A percentile compares a stretch with the other conserved stretches of the same genome.
Evolutionary conservation across 345 rosid genomes (phyloP).

Genomic region (Hypericum androsaemum): DNA sequence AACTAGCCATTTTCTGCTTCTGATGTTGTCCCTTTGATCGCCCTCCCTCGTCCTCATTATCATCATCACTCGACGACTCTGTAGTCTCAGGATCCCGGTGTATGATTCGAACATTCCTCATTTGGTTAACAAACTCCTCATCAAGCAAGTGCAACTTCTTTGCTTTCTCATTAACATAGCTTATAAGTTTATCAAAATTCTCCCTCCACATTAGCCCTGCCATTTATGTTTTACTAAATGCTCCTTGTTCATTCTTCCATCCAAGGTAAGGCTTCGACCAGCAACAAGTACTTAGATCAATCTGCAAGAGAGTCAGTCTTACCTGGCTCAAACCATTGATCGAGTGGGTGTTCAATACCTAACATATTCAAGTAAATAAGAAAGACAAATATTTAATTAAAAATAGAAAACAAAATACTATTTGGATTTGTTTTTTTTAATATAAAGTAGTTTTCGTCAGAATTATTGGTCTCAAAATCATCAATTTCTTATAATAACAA

Average conservation of each 20-base stretch:
- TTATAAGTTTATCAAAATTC: conserved; percentile 12
- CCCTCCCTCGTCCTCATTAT: conserved; percentile 3
- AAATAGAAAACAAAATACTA: no score
- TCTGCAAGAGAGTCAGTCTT: conserved; percentile 2
- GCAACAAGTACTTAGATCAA: background rate
- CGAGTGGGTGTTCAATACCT: no score
- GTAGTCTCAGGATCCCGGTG: conserved; percentile 39
- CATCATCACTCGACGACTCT: conserved; percentile 39
- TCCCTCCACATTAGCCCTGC: conserved; percentile 18
- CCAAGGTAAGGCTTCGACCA: background rate
- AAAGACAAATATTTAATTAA: no score
- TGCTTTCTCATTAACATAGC: background rate
- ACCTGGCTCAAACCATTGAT: no score
- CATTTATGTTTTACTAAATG: no score
- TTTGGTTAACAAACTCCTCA: background rate
- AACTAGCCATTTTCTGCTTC: no score
- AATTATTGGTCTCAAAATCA: no score
- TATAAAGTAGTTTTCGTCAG: no score
- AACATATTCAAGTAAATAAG: no score
- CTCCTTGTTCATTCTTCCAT: no score
- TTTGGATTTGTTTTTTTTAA: no score
- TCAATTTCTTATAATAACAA: no score
- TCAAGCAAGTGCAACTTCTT: conserved; percentile 1
- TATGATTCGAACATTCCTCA: conserved; percentile 30
- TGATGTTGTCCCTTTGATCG: background rate